A percentile compares a stretch with the other conserved stretches of the same genome.
Conservation (phyloP, 2,329 filamentous ascomycete species). For the Metarhizium robertsii region DNA sequence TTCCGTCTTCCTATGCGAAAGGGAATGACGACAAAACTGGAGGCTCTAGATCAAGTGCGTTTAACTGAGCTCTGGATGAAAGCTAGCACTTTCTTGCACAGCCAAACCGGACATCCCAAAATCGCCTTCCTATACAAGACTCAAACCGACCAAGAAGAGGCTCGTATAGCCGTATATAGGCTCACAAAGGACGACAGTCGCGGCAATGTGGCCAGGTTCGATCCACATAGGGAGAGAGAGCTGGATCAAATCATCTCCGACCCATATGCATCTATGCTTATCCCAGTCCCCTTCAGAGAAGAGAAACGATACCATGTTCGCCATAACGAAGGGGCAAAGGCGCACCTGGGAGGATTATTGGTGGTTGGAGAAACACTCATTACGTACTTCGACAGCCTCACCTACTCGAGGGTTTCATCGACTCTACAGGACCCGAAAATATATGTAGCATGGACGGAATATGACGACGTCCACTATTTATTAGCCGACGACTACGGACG, state of each 20-base stretch:
- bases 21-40: slow-evolving; percentile 32
- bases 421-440: slow-evolving; percentile 66
- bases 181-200: slow-evolving; percentile 51
- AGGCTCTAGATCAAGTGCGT: slow-evolving; percentile 44
- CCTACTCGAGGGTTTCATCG: slow-evolving; percentile 54
- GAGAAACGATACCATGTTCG: slow-evolving; percentile 52
- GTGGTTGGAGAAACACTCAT: slow-evolving; percentile 74
- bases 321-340: slow-evolving; percentile 40
- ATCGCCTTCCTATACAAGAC: slow-evolving; percentile 51
- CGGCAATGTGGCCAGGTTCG: slow-evolving; percentile 42
- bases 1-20: slow-evolving; percentile 40
- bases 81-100: slow-evolving; percentile 46
- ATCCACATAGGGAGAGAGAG: slow-evolving; percentile 44
- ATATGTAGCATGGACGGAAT: slow-evolving; percentile 84
- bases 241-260: slow-evolving; percentile 44
- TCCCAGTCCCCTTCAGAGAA: slow-evolving; percentile 50
- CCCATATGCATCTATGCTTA: slow-evolving; percentile 49
- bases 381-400: slow-evolving; percentile 75
- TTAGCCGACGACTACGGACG: slow-evolving; percentile 85
- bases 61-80: slow-evolving; percentile 52
- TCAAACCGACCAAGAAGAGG: slow-evolving; percentile 40
- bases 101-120: slow-evolving; percentile 47
- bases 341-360: slow-evolving; percentile 60
- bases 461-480: slow-evolving; percentile 76
- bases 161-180: slow-evolving; percentile 49